These are phyloP conservation scores for Vitis hybrid DNA, from an alignment of 177 flowering plant species.

Conservation along the genomic window DNA sequence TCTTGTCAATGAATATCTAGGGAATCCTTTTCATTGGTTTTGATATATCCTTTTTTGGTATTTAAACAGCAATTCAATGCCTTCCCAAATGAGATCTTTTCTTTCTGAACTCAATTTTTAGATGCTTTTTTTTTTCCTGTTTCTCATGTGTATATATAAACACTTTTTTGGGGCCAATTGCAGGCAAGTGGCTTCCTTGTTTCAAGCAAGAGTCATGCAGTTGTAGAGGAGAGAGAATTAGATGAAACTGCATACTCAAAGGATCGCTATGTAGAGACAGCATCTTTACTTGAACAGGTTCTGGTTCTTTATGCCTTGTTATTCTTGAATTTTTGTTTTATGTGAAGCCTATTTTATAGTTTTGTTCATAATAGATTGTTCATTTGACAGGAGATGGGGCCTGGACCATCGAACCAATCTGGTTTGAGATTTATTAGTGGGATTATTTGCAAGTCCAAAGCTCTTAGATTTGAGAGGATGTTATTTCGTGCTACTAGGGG, in stretches of 20 bases:
- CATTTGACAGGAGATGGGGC: conserved; percentile 65
- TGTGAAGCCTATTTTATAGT: conserved; percentile 2
- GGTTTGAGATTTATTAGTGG: conserved; percentile 92
- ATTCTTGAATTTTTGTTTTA: conserved; percentile 5
- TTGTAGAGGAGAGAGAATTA: conserved; percentile 72
- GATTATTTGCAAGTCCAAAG: conserved; percentile 77
- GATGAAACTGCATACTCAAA: conserved; percentile 63
- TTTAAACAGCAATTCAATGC: no score
- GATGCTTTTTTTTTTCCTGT: background rate
- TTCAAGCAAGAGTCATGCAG: conserved; percentile 60
- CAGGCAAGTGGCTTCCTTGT: conserved; percentile 95
- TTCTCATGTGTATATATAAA: background rate
- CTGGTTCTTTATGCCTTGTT: conserved; percentile 9
- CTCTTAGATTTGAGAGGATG: conserved; percentile 89
- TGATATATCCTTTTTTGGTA: no score
- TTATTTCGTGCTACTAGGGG: conserved; percentile 98
- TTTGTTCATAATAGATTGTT: conserved; percentile 1
- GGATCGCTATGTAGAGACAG: conserved; percentile 51
- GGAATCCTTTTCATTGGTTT: no score
- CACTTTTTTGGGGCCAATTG: conserved; percentile 14
- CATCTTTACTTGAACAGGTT: conserved; percentile 89
- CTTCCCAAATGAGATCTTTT: no score
- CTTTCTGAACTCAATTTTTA: no score
- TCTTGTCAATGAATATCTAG: no score
- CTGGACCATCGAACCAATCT: conserved; percentile 66